Percentiles rank a stretch among this genome's conserved stretches.
These are phyloP conservation scores for Auricularia auricula-judae DNA, from an alignment of 768 basidiomycete genomes.

Conservation along the genomic window DNA sequence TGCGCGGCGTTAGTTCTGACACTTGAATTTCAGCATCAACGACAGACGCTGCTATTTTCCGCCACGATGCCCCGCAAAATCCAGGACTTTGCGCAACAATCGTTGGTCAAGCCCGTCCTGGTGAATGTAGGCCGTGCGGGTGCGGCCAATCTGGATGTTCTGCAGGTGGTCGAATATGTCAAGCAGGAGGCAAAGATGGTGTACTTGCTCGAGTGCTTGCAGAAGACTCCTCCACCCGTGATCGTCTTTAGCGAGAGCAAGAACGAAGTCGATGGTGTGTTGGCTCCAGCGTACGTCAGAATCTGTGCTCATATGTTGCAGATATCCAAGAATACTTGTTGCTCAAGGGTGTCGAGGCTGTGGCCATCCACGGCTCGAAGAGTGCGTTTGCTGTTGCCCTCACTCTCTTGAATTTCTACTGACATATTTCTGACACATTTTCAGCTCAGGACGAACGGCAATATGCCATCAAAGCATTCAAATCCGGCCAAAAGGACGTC, in stretches of 20 bases:
- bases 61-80: constrained; percentile 99
- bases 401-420: not conserved
- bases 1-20: not conserved
- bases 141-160: constrained; percentile 91
- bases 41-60: constrained; percentile 94
- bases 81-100: constrained; percentile 96
- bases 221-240: constrained; percentile 96
- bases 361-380: constrained; percentile 97
- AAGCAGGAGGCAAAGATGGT: constrained; percentile 99
- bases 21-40: constrained; percentile 54
- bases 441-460: constrained; percentile 96
- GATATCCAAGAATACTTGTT: constrained; percentile 98
- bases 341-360: constrained; percentile 94
- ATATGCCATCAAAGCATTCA: constrained; percentile 97
- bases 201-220: constrained; percentile 91
- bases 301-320: constrained; percentile 19
- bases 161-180: constrained; percentile 96
- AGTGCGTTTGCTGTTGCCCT: constrained; percentile 36
- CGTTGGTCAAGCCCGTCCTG: constrained; percentile 85
- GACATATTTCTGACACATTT: not conserved
- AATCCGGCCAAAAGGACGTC: constrained; percentile 93
- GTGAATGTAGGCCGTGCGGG: constrained; percentile 98
- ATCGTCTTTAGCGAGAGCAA: constrained; percentile 99
- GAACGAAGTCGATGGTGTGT: constrained; percentile 96
- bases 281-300: not conserved